Conservation (phyloP, 2,329 filamentous ascomycete genomes). For the Aspergillus proliferans region DNA sequence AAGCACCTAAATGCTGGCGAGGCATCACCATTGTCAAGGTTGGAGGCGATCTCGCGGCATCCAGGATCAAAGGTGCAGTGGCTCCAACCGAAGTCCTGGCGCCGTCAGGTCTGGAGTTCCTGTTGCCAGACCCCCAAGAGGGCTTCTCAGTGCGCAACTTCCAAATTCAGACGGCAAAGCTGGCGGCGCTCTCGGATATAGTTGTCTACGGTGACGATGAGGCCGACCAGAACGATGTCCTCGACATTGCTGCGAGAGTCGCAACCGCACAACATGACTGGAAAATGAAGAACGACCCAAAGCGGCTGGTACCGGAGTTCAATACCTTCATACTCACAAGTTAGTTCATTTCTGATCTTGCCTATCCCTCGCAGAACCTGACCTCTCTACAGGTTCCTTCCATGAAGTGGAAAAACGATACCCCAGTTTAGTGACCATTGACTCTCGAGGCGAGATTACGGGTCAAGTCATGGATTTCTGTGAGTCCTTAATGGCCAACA, state of each 20-base stretch:
- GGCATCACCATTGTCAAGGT: constrained; percentile 83
- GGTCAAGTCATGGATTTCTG: constrained; percentile 80
- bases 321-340: constrained; percentile 75
- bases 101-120: constrained; percentile 55
- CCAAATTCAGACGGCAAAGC: constrained; percentile 87
- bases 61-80: constrained; percentile 81
- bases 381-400: constrained; percentile 51
- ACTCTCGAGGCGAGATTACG: constrained; percentile 64
- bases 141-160: constrained; percentile 97
- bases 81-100: constrained; percentile 73
- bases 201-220: constrained; percentile 79
- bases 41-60: constrained; percentile 66
- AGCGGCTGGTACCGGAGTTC: constrained; percentile 57
- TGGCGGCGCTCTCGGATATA: constrained; percentile 83
- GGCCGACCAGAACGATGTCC: constrained; percentile 55
- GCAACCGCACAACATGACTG: constrained; percentile 71
- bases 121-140: constrained; percentile 77
- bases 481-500: constrained; percentile 29
- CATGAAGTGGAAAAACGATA: constrained; percentile 64
- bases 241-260: constrained; percentile 59
- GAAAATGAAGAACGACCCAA: constrained; percentile 58
- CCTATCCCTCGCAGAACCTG: constrained; percentile 7
- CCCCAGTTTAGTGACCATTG: constrained; percentile 66
- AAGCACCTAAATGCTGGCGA: constrained; percentile 69
- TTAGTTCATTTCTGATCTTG: constrained; percentile 28